Percentiles rank a stretch among this genome's conserved stretches.
Conservation (phyloP, 2,329 filamentous ascomycete species). For the Colletotrichum gloeosporioides region DNA sequence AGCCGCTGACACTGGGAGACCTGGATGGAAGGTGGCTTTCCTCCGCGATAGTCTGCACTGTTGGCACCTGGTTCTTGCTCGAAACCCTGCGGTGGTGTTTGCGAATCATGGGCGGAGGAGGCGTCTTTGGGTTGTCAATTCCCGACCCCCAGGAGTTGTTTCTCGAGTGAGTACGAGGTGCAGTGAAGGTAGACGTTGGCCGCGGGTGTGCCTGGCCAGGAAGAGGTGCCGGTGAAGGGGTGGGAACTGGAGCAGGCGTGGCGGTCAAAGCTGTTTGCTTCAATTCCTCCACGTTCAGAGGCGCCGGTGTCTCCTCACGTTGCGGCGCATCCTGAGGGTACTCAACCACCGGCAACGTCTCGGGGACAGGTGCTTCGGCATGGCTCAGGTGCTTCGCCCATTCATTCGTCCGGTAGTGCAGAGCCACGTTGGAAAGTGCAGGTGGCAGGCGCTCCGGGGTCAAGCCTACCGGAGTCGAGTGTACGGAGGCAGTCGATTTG, state of each 20-base stretch:
- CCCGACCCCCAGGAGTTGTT: slow-evolving; percentile 17
- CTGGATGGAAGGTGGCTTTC: neutral
- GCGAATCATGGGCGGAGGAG: neutral
- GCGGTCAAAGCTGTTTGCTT: slow-evolving; percentile 66
- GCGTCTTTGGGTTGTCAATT: neutral
- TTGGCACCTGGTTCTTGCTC: slow-evolving; percentile 6
- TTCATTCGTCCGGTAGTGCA: slow-evolving; percentile 90
- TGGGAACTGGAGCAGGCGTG: slow-evolving; percentile 40
- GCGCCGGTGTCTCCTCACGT: slow-evolving; percentile 57
- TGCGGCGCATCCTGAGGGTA: slow-evolving; percentile 32
- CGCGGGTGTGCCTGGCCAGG: slow-evolving; percentile 26
- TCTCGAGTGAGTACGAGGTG: slow-evolving; percentile 3
- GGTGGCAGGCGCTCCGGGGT: slow-evolving; percentile 69
- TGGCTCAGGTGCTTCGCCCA: slow-evolving; percentile 90
- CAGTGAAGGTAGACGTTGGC: slow-evolving; percentile 28
- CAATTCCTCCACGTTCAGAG: slow-evolving; percentile 68
- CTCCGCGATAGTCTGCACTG: slow-evolving; percentile 13
- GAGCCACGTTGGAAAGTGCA: slow-evolving; percentile 76
- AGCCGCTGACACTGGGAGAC: neutral
- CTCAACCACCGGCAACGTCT: slow-evolving; percentile 61
- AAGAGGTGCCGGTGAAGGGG: slow-evolving; percentile 31
- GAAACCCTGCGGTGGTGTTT: slow-evolving; percentile 18
- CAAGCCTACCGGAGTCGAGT: slow-evolving; percentile 52
- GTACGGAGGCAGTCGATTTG: slow-evolving; percentile 46
- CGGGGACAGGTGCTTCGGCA: slow-evolving; percentile 74